phyloP scores from a whole-genome alignment of 495 filamentous ascomycete genomes.

The Pseudotulostoma volvatum region DNA sequence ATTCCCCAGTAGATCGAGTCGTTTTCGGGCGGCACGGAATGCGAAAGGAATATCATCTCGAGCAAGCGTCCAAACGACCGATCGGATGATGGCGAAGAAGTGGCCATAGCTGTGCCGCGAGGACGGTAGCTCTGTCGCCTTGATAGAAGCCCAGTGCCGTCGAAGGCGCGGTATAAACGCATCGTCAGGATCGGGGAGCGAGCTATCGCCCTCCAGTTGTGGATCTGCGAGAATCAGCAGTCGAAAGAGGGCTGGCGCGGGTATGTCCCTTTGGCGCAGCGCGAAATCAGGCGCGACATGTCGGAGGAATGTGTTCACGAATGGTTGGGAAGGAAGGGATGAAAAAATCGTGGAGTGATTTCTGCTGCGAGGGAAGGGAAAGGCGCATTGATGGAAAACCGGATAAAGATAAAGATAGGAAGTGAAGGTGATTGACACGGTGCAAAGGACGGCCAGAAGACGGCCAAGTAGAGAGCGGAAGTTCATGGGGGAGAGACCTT shows the following conservation, averaged over 20 bases:
- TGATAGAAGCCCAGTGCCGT: slow-evolving; percentile 34
- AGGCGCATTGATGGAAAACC: slow-evolving; percentile 62
- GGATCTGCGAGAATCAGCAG: slow-evolving; percentile 86
- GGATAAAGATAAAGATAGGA: slow-evolving; percentile 83
- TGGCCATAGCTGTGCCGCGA: slow-evolving; percentile 5
- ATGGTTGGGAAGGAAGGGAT: slow-evolving; percentile 14
- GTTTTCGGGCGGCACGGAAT: slow-evolving; percentile 51
- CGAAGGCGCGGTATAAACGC: slow-evolving; percentile 41
- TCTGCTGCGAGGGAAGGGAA: slow-evolving; percentile 39
- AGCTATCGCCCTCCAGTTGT: slow-evolving; percentile 86
- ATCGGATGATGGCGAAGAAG: slow-evolving; percentile 15
- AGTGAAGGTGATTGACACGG: slow-evolving; percentile 51
- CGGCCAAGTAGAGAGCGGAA: slow-evolving; percentile 24
- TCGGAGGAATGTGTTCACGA: slow-evolving; percentile 31
- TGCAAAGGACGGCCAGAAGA: slow-evolving; percentile 46
- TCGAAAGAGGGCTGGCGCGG: slow-evolving; percentile 47
- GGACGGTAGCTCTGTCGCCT: slow-evolving; percentile 11
- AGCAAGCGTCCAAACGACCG: slow-evolving; percentile 29
- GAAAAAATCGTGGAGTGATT: slow-evolving; percentile 1
- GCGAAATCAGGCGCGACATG: slow-evolving; percentile 21
- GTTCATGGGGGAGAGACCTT: neutral
- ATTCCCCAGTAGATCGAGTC: slow-evolving; percentile 77
- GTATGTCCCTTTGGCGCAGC: slow-evolving; percentile 6
- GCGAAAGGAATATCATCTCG: slow-evolving; percentile 48
- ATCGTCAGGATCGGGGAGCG: slow-evolving; percentile 45